Percentiles rank a stretch among this genome's conserved stretches.
These are phyloP conservation scores for Suillus alpinus DNA, from an alignment of 768 basidiomycete genomes.

Conservation along the genomic window DNA sequence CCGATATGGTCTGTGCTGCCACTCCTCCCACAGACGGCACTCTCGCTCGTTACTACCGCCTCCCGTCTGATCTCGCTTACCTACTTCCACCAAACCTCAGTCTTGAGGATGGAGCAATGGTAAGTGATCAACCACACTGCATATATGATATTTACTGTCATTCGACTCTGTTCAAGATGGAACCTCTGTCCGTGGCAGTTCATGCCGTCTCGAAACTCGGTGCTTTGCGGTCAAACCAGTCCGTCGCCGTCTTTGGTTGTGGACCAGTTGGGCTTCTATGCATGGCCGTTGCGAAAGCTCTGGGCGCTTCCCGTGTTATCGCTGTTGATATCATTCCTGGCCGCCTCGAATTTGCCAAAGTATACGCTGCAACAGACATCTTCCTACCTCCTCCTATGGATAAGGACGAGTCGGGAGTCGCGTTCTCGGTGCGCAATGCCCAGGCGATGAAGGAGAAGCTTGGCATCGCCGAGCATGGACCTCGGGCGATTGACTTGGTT, in stretches of 20 bases:
- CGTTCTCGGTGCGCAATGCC: conserved; percentile 74
- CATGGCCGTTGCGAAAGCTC: conserved; percentile 94
- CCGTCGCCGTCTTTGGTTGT: conserved; percentile 85
- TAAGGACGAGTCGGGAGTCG: conserved; percentile 62
- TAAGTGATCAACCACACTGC: conserved; percentile 23
- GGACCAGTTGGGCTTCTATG: conserved; percentile 87
- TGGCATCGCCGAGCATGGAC: conserved; percentile 68
- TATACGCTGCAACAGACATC: conserved; percentile 77
- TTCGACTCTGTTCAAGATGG: conserved; percentile 55
- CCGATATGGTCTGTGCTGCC: conserved; percentile 86
- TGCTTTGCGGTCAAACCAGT: conserved; percentile 66
- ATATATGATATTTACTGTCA: background rate
- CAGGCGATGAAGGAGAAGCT: conserved; percentile 61
- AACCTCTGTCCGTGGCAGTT: conserved; percentile 89
- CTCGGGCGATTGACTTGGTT: conserved; percentile 75
- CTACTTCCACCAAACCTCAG: conserved; percentile 76
- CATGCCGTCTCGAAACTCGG: conserved; percentile 84
- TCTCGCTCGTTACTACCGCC: conserved; percentile 77
- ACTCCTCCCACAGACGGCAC: conserved; percentile 95
- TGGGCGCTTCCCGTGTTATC: conserved; percentile 82
- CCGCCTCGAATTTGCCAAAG: conserved; percentile 84
- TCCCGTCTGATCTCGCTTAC: conserved; percentile 85
- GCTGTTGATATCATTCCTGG: conserved; percentile 75
- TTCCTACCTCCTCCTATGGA: conserved; percentile 59
- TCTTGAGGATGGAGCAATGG: conserved; percentile 94